Percentiles rank a stretch among this genome's conserved stretches.
phyloP scores from a whole-genome alignment of 495 filamentous ascomycete genomes.

The Aspergillus wentii region DNA sequence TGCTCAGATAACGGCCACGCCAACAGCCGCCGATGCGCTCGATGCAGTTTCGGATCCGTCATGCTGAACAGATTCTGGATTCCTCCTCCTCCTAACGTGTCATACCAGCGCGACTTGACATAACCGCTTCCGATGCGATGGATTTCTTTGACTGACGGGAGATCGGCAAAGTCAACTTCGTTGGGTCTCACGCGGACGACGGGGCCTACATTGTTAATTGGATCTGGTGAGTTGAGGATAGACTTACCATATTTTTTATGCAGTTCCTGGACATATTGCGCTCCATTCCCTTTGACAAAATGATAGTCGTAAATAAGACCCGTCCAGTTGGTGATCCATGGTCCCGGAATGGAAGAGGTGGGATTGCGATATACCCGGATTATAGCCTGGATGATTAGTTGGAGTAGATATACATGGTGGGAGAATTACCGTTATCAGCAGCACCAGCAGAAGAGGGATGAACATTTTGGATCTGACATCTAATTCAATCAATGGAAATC shows the following conservation, averaged over 20 bases:
- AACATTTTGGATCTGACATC: too few species aligned
- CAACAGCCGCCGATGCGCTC: conserved; percentile 17
- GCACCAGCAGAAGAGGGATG: too few species aligned
- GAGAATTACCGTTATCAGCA: too few species aligned
- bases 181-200: conserved; percentile 6
- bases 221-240: neutral
- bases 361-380: too few species aligned
- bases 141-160: conserved; percentile 2
- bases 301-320: conserved; percentile 17
- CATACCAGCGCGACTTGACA: conserved; percentile 6
- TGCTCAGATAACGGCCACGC: conserved; percentile 23
- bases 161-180: conserved; percentile 5
- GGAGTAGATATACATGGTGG: too few species aligned
- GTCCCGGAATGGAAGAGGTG: neutral
- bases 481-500: too few species aligned
- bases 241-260: conserved; percentile 28
- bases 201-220: conserved; percentile 17
- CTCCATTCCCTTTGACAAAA: conserved; percentile 13
- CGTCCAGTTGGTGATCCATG: conserved; percentile 20
- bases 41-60: conserved; percentile 14
- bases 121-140: conserved; percentile 5
- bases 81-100: conserved; percentile 3
- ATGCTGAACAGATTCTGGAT: conserved; percentile 23
- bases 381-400: too few species aligned
- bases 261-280: conserved; percentile 24